Conservation (phyloP, 2,329 filamentous ascomycete species). For the Grosmannia serpens region DNA sequence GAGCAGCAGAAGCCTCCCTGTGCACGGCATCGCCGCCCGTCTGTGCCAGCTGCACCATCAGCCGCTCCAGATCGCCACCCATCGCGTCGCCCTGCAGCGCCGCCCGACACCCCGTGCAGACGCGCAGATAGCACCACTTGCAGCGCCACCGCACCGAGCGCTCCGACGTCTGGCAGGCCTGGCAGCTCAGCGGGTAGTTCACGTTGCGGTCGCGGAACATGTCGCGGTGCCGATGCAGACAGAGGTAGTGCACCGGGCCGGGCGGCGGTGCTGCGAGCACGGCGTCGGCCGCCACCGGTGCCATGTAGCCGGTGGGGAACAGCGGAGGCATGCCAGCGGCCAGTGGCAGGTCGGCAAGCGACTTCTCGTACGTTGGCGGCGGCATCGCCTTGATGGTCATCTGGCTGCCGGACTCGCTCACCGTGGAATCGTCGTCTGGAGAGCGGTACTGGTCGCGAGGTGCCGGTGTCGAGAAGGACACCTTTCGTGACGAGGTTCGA, state of each 20-base stretch:
- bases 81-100: slow-evolving; percentile 28
- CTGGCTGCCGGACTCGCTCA: slow-evolving; percentile 8
- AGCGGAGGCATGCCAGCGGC: slow-evolving; percentile 12
- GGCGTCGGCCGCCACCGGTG: slow-evolving; percentile 19
- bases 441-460: neutral
- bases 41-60: slow-evolving; percentile 22
- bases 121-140: slow-evolving; percentile 37
- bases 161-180: slow-evolving; percentile 37
- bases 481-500: slow-evolving; percentile 20
- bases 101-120: slow-evolving; percentile 37
- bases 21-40: neutral
- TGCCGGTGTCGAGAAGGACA: neutral
- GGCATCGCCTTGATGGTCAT: slow-evolving; percentile 4
- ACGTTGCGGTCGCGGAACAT: slow-evolving; percentile 38
- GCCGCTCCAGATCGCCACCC: slow-evolving; percentile 29
- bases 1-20: neutral
- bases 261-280: slow-evolving; percentile 32
- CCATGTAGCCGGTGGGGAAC: slow-evolving; percentile 16
- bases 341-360: slow-evolving; percentile 2
- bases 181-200: slow-evolving; percentile 40
- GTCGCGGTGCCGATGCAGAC: slow-evolving; percentile 33
- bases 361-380: neutral
- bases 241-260: slow-evolving; percentile 27
- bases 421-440: neutral
- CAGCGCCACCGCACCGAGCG: slow-evolving; percentile 34